phyloP scores from a whole-genome alignment of 2,329 filamentous ascomycete species.

The Microcera coccophila region DNA sequence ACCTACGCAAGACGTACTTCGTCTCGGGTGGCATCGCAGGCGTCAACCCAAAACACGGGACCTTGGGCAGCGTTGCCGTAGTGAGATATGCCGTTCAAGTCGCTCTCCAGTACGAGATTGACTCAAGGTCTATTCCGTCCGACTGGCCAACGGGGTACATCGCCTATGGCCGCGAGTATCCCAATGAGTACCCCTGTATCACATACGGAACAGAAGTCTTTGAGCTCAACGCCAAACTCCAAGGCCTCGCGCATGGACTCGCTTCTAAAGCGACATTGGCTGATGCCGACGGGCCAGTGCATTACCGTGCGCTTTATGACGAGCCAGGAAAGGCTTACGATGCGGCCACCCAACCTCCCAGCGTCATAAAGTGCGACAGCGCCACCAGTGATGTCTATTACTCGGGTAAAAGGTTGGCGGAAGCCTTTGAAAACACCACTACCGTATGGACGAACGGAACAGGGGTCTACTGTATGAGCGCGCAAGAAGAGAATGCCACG shows the following conservation, averaged over 20 bases:
- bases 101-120: conserved; percentile 71
- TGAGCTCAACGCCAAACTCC: conserved; percentile 58
- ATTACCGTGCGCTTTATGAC: conserved; percentile 54
- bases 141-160: conserved; percentile 68
- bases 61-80: conserved; percentile 63
- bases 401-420: conserved; percentile 56
- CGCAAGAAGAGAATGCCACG: conserved; percentile 69
- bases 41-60: conserved; percentile 65
- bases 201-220: conserved; percentile 69
- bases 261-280: conserved; percentile 50
- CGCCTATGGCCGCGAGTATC: conserved; percentile 54
- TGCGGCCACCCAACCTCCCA: conserved; percentile 45
- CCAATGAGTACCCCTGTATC: conserved; percentile 53
- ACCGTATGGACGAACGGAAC: conserved; percentile 63
- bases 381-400: conserved; percentile 72
- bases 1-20: conserved; percentile 67
- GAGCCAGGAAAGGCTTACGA: conserved; percentile 37
- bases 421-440: conserved; percentile 63
- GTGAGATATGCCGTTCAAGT: conserved; percentile 69
- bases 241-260: conserved; percentile 48
- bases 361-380: conserved; percentile 61
- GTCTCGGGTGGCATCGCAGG: conserved; percentile 69
- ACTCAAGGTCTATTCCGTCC: conserved; percentile 61
- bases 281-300: conserved; percentile 46
- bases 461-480: conserved; percentile 65